A percentile compares a stretch with the other conserved stretches of the same genome.
Conservation (phyloP, 805 yeast genomes). For the Kluyveromyces aestuarii region DNA sequence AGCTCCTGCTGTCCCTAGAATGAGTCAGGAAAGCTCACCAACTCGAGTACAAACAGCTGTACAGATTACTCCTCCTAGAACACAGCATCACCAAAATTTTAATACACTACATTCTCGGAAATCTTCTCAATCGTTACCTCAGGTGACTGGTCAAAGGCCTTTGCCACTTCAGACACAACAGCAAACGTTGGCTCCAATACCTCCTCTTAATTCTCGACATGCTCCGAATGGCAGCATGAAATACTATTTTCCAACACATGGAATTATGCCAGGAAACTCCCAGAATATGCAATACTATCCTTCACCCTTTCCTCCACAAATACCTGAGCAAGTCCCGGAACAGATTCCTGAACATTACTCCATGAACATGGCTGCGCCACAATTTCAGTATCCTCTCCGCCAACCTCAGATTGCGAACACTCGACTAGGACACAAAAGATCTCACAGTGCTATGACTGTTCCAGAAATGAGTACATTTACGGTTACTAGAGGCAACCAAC, state of each 20-base stretch:
- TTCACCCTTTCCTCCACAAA: neutral
- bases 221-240: neutral
- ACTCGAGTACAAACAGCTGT: neutral
- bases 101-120: neutral
- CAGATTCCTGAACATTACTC: neutral
- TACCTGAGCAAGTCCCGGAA: neutral
- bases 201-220: neutral
- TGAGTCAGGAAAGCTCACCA: neutral
- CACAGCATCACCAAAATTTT: neutral
- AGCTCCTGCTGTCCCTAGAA: neutral
- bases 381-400: neutral
- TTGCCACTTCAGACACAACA: neutral
- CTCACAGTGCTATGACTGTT: slow-evolving; percentile 18
- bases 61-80: neutral
- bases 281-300: neutral
- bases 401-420: neutral
- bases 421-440: slow-evolving; percentile 17
- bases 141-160: neutral
- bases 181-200: neutral
- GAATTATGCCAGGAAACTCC: neutral
- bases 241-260: neutral
- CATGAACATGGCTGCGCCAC: neutral
- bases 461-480: slow-evolving; percentile 4
- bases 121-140: neutral
- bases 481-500: neutral